Conservation (phyloP, 1,284 basidiomycete genomes). For the Porogramme epimiltina region DNA sequence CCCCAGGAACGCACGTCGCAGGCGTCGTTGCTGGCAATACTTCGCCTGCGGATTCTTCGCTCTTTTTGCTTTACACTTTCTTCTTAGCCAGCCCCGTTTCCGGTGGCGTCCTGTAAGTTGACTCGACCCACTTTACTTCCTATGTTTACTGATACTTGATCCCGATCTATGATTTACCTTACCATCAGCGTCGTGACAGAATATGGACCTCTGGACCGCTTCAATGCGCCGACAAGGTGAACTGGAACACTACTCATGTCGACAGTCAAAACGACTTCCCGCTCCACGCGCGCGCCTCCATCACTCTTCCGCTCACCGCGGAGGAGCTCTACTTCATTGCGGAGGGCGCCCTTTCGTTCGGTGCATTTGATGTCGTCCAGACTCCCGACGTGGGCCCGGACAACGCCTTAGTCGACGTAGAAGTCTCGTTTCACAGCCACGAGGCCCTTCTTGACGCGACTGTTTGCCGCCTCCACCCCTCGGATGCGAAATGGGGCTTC, state of each 20-base stretch:
- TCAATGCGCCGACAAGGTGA: neutral
- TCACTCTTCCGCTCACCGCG: constrained; percentile 27
- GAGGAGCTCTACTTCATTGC: constrained; percentile 30
- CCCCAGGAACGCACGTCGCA: constrained; percentile 7
- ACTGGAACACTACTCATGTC: neutral
- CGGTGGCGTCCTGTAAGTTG: neutral
- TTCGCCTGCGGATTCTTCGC: constrained; percentile 8
- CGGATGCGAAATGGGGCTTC: constrained; percentile 25
- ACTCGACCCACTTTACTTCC: neutral
- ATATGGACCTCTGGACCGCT: neutral
- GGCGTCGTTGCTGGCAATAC: constrained; percentile 21
- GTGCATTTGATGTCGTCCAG: constrained; percentile 25
- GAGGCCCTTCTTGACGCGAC: constrained; percentile 19
- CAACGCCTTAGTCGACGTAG: constrained; percentile 24
- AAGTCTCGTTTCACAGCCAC: constrained; percentile 19
- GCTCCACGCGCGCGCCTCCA: constrained; percentile 17
- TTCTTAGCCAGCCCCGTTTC: constrained; percentile 1
- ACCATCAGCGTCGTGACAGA: too few relatives aligned
- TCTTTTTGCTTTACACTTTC: constrained; percentile 6
- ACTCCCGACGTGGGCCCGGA: constrained; percentile 10
- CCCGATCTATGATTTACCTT: neutral
- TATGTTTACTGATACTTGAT: too few relatives aligned
- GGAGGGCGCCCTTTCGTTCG: constrained; percentile 27
- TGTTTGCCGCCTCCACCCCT: constrained; percentile 26
- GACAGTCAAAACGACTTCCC: constrained; percentile 9